Base-by-base conservation (phyloP, 2,329 filamentous ascomycete genomes). In the Alternaria ethzedia region DNA sequence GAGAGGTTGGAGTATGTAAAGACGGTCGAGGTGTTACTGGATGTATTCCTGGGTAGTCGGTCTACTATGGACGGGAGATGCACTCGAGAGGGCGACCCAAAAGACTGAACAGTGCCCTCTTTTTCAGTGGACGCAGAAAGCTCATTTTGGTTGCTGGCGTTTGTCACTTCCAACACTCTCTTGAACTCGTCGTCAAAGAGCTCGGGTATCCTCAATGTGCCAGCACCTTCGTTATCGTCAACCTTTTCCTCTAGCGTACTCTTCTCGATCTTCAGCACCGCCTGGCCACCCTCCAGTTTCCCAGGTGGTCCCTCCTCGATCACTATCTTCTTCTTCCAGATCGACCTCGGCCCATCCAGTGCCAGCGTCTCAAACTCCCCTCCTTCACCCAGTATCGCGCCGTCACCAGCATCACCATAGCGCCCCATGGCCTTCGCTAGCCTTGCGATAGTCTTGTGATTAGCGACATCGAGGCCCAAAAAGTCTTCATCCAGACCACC, bases 291-390 rank as follows among this genome's bases (percentile, higher is more conserved):
- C 44, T 91, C 91, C 69, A 92, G 91, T 41, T 79, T 81, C 6
- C 91, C 83, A 52, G 81, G 84, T 1, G 83, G 60, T 78, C 84
- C 82, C 63, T 89, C 80, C 55, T 81, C 85, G 5, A 97, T 83
- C 45, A 84, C 82, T 65, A 98, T 91, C 55, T 85, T 87, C 68
- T 85, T 87, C 80, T 87, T 90, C 86, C 96, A 97, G 63, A 97
- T 78, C 54, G 83, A 82, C 1, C 75, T 72, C 9, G 95, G 95
- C 11, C 95, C 96, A 79, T 94, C 89, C 36, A 98, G 75, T 47
- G 96, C 93, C 56, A 98, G 83, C 28, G 94, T 98, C 85, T 98
- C 96, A 79, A 96, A 98, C 83, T 98, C 96, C 4, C 96, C 96
- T 6, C 96, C 96, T 78, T 98, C 96, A 1, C 96, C 96, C 17